Conservation (phyloP, 2,329 filamentous ascomycete genomes). For the Trichoderma atrobrunneum region DNA sequence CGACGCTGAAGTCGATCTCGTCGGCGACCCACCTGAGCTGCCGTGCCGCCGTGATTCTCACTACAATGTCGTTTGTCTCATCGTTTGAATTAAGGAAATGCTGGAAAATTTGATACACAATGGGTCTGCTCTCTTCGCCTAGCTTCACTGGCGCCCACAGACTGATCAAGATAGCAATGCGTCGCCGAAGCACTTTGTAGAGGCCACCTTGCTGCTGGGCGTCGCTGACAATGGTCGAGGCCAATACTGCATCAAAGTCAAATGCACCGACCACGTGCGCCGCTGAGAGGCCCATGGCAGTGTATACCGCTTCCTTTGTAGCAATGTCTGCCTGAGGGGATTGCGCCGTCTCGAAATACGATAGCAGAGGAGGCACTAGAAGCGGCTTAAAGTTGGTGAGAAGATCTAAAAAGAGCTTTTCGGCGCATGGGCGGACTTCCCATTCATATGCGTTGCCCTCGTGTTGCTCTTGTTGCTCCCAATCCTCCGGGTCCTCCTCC, state of each 20-base stretch:
- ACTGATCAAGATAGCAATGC: conserved; percentile 83
- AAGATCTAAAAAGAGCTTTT: conserved; percentile 90
- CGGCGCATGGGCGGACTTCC: conserved; percentile 85
- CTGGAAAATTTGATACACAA: conserved; percentile 85
- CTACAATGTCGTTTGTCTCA: conserved; percentile 81
- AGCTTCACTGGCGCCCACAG: conserved; percentile 85
- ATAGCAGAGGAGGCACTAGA: conserved; percentile 73
- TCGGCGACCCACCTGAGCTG: conserved; percentile 79
- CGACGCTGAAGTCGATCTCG: conserved; percentile 75
- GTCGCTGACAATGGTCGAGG: conserved; percentile 72
- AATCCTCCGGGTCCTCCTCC: conserved; percentile 93
- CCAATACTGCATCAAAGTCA: conserved; percentile 80
- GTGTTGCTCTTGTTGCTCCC: conserved; percentile 87
- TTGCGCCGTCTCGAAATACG: conserved; percentile 78
- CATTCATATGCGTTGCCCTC: conserved; percentile 86
- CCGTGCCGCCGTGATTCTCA: conserved; percentile 84
- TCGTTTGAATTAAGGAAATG: conserved; percentile 79
- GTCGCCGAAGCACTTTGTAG: conserved; percentile 80
- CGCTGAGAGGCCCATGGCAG: conserved; percentile 82
- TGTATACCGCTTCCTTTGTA: conserved; percentile 92
- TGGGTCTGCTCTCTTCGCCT: conserved; percentile 61
- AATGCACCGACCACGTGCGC: conserved; percentile 69
- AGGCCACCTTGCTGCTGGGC: conserved; percentile 60
- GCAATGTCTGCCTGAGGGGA: conserved; percentile 66
- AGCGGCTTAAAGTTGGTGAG: conserved; percentile 84